Evolutionary conservation across 257 asterid species (phyloP), one percentile per base, ranked within the genome.

Genomic region (Cynanchum wilfordii): DNA sequence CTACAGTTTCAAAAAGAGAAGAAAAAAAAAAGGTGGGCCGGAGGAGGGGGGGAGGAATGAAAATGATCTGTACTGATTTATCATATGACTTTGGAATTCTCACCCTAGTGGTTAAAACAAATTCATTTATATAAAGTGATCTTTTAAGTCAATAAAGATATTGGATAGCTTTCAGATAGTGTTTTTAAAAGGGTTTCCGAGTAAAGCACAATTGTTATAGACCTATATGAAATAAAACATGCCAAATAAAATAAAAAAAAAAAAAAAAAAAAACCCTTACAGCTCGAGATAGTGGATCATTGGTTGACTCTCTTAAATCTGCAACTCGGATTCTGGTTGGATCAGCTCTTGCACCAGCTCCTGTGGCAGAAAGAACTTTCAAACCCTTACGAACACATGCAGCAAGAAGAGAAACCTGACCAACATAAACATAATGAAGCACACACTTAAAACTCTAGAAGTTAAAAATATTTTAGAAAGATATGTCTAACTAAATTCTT

Each of bases 341-440:
- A 85, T 94, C 97, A 78, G 96, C 92, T 80, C 97, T 88, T 74
- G 97, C 99, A 71, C 99, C 97, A 76, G 99, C 99, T 82, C 98
- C 99, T 44, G 98, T 95, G 66, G 96, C 98, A 42, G 96, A 95
- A 74, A 92, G 77, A 77, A 95, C 99, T 86, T 89, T 95, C 82
- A 95, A 83, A 73, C 98, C 97, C 83, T 96, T 86, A 56, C 87
- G 85, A 55, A 86, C 93, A 82, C 99, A 95, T 58, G 98, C 97
- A 83, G 94, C 96, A 73, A 95, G 98, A 86, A 92, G 99, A 56
- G 98, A 82, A 73, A 95, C 96, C 99, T 94, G 69, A 59, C 71
- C 73, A 63, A 60, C 17, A 60, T 16, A 25, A 30, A 80, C 77
- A 83, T 56, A 58, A 78, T 27, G 24, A 81, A 54, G 60, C 70